These are phyloP conservation scores for Teratosphaeria destructans DNA, from an alignment of 2,329 filamentous ascomycete genomes.

Conservation along the genomic window DNA sequence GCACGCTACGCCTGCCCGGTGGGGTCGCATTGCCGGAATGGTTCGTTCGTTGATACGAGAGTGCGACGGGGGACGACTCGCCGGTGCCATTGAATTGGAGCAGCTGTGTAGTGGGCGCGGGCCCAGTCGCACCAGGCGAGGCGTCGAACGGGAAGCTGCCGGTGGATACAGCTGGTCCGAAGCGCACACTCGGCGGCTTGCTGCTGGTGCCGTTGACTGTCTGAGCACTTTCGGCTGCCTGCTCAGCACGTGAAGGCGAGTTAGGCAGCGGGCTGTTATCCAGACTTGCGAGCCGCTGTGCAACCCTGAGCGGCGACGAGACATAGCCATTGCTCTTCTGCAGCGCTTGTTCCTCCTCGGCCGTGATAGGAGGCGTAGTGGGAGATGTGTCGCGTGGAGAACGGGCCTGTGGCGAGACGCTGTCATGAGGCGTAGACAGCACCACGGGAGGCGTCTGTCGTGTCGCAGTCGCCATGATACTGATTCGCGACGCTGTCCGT, in stretches of 20 bases:
- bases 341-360: not conserved
- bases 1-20: conserved; percentile 17
- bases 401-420: not conserved
- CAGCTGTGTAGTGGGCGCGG: conserved; percentile 5
- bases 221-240: not conserved
- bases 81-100: not conserved
- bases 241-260: not conserved
- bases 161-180: not conserved
- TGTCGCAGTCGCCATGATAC: not conserved
- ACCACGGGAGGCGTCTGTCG: not conserved
- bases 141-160: conserved; percentile 10
- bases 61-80: not conserved
- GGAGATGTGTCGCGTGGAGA: not conserved
- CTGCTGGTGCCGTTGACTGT: not conserved
- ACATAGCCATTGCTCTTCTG: not conserved
- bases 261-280: not conserved
- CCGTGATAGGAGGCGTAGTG: not conserved
- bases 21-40: conserved; percentile 11
- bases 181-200: conserved; percentile 3
- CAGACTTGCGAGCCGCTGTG: not conserved
- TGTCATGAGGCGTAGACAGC: not conserved
- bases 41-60: conserved; percentile 2
- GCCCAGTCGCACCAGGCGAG: conserved; percentile 2
- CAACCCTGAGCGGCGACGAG: not conserved
- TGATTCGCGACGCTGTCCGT: not conserved